phyloP scores from a whole-genome alignment of 345 rosid genomes.

The Luvunga scandens region DNA sequence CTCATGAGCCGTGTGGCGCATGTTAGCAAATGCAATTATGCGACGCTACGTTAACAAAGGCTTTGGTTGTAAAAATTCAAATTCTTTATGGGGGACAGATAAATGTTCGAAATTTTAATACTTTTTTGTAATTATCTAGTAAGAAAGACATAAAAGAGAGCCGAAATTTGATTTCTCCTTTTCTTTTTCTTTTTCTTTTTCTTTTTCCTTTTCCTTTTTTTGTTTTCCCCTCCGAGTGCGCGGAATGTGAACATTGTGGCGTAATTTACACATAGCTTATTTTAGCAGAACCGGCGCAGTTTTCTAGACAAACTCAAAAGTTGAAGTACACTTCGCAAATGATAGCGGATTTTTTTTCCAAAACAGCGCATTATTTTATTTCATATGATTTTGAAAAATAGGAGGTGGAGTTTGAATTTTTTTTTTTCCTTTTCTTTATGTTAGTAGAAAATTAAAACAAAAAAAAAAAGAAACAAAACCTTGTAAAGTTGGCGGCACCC shows the following conservation, averaged over 20 bases:
- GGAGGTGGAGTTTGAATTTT: background rate
- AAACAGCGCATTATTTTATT: background rate
- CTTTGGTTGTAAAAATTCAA: background rate
- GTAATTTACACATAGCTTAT: background rate
- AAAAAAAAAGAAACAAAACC: background rate
- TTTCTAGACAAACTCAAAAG: background rate
- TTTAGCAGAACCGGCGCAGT: background rate
- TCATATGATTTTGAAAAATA: background rate
- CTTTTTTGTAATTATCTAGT: background rate
- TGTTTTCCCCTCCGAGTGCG: no score
- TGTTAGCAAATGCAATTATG: slow-evolving; percentile 7
- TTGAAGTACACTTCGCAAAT: background rate
- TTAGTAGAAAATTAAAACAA: no score
- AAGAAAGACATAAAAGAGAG: background rate
- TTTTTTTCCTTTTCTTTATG: background rate
- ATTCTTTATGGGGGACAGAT: background rate
- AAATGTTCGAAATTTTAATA: background rate
- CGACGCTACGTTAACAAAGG: no score
- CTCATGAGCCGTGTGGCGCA: slow-evolving; percentile 25
- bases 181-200: no score
- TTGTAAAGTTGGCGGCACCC: background rate
- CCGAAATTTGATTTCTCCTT: background rate
- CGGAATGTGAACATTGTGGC: background rate
- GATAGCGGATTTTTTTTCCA: background rate
- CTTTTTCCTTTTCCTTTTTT: no score